Base-by-base conservation (phyloP, 768 basidiomycete genomes). In the Suillus occidentalis region DNA sequence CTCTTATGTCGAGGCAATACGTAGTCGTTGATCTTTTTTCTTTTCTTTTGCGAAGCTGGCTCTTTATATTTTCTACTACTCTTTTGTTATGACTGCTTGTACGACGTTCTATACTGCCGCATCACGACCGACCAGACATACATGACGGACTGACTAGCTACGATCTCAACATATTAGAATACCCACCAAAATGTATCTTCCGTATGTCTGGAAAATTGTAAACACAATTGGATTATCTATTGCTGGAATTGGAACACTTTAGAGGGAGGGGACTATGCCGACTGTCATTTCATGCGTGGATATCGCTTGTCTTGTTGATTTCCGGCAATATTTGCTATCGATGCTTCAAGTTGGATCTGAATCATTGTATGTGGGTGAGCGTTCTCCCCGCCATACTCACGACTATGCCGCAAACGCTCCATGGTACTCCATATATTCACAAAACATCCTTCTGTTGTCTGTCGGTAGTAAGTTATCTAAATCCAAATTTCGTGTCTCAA, bases 131-230 rank as follows among this genome's bases (percentile, higher is more conserved):
- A 58, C 39, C 37, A 59, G 56, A 57, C 56, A 57, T 37, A 57
- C 56, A 37, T 2, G 58, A 59, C 18, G 40, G 25, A 25, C 37
- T 12, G 6, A 34, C 53, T 28, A 40, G 40, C 39, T 59, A 59
- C 58, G 58, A 59, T 42, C 40, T 59, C 39, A 28, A 59, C 25
- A 59, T 42, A 59, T 59, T 42, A 59, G 58, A 65, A 65, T 60
- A 45, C 40, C 42, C 36, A 36, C 36, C 60, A 53, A 66, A 66
- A 73, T 70, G 67, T 66, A 70, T 67, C 60, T 52, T 63, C 18
- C 20, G 36, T 62, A 28, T 62, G 61, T 55, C 31, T 60, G 28
- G 31, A 34, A n/a, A 60, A 34, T 58, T n/a, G 59, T 60, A 60
- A 62, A 61, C 18, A 34, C 60, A 22, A 13, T 42, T 59, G n/a